Conservation (phyloP, 345 rosid genomes). For the Psidium friedrichsthalianum region DNA sequence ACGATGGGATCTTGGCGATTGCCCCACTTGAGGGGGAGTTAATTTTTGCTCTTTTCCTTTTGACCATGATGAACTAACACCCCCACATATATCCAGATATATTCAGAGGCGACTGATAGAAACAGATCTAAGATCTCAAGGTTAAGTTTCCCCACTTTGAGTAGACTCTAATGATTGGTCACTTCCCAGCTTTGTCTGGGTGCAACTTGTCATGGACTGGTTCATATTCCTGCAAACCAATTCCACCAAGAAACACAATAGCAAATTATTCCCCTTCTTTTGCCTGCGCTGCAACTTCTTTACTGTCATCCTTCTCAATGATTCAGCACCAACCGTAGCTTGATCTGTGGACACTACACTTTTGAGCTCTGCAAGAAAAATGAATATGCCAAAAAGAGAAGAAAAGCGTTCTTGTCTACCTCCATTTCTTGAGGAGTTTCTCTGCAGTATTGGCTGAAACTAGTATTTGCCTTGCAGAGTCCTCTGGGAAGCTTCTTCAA, state of each 20-base stretch:
- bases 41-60: not conserved
- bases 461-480: slow-evolving; percentile 53
- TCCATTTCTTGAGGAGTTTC: slow-evolving; percentile 61
- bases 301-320: slow-evolving; percentile 5
- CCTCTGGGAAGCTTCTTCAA: slow-evolving; percentile 64
- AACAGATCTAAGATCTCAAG: not conserved
- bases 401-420: slow-evolving; percentile 14
- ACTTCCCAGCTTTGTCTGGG: slow-evolving; percentile 61
- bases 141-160: slow-evolving; percentile 20
- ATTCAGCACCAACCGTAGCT: not conserved
- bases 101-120: not conserved
- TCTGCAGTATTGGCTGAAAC: slow-evolving; percentile 49
- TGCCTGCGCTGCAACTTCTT: not conserved
- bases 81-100: not conserved
- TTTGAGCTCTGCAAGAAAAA: not conserved
- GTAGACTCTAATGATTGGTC: slow-evolving; percentile 26
- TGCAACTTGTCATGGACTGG: slow-evolving; percentile 65
- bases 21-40: not conserved
- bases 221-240: slow-evolving; percentile 46
- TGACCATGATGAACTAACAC: slow-evolving; percentile 1
- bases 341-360: not conserved
- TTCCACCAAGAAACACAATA: not conserved
- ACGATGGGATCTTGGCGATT: slow-evolving; percentile 11
- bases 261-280: not conserved
- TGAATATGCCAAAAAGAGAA: not conserved